Evolutionary conservation across 306 rosid species (phyloP), one percentile per base, ranked within the genome.

Genomic region (Begonia masoniana): DNA sequence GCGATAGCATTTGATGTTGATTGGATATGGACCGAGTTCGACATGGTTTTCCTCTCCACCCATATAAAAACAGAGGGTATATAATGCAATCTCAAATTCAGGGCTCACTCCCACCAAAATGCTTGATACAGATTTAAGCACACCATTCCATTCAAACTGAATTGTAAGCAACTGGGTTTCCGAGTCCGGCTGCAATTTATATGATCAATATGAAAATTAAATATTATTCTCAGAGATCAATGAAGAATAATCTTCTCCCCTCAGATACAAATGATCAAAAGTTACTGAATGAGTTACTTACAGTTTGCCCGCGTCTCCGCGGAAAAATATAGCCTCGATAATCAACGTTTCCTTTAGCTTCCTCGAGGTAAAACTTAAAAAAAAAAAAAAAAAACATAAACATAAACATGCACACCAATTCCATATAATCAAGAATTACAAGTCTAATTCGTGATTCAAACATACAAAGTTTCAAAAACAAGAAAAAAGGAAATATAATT

Each of bases 251-350:
- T 17, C 19, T 17, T 17, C 35, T 26, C 39, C 7, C 9, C 39
- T 5, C 39, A 3, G 8, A 31, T 31, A 31, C 9, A 31, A 31
- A 31, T 3, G 39, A 31, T 4, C 7, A 23, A n/a, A 17, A 63
- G 15, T 3, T 46, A 42, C 24, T 31, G 55, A 69, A 53, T 47
- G 51, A 56, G 57, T 47, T 43, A 76, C 97, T 85, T 67, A 89
- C 97, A 59, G 39, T 52, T 64, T 85, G 59, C 50, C 96, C 92
- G 14, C 88, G 82, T 51, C 74, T 65, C 16, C 86, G 85, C 43
- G 97, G 97, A 12, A 80, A 83, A 54, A 91, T 81, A 56, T 91
- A 85, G 63, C 97, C 97, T 83, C 85, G 97, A 69, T 91, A 91
- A 66, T 91, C 94, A 60, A 91, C 74, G 21, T 60, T 76, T 57